Conservation (phyloP, 2,329 filamentous ascomycete genomes). For the Microcera coccophila region DNA sequence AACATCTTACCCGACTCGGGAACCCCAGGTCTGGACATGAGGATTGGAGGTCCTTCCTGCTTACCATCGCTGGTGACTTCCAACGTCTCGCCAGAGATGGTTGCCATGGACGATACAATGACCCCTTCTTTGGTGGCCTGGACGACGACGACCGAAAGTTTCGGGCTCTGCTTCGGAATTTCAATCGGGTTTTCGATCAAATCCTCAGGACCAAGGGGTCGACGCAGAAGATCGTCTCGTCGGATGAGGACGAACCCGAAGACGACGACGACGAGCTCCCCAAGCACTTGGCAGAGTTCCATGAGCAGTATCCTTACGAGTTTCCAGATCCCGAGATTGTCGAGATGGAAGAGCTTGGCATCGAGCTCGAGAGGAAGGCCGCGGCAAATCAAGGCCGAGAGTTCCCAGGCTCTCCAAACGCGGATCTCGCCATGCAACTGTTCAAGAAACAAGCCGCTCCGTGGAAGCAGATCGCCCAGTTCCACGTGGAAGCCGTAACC, state of each 20-base stretch:
- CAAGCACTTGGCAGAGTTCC: slow-evolving; percentile 22
- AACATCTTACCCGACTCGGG: slow-evolving; percentile 19
- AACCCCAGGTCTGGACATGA: slow-evolving; percentile 12
- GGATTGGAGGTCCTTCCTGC: slow-evolving; percentile 33
- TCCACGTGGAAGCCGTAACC: slow-evolving; percentile 33
- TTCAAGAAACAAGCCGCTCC: slow-evolving; percentile 38
- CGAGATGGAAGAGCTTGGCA: slow-evolving; percentile 11
- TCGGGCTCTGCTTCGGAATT: slow-evolving; percentile 29
- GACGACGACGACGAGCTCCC: not conserved
- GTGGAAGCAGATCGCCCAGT: slow-evolving; percentile 37
- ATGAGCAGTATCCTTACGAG: slow-evolving; percentile 25
- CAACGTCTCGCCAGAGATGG: slow-evolving; percentile 29
- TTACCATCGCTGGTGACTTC: slow-evolving; percentile 36
- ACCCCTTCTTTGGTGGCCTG: slow-evolving; percentile 35
- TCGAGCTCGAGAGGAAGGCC: slow-evolving; percentile 31
- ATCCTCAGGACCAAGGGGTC: slow-evolving; percentile 25
- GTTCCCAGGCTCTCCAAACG: slow-evolving; percentile 37
- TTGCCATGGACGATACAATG: slow-evolving; percentile 28
- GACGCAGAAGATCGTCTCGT: slow-evolving; percentile 11
- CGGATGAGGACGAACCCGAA: not conserved
- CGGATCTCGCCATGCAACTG: slow-evolving; percentile 35
- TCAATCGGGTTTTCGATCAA: slow-evolving; percentile 30
- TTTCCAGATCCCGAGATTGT: slow-evolving; percentile 27
- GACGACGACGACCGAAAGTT: slow-evolving; percentile 22
- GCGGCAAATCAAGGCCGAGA: slow-evolving; percentile 38